Base-by-base conservation (phyloP, 2,329 filamentous ascomycete genomes). In the Grosmannia huntii region DNA sequence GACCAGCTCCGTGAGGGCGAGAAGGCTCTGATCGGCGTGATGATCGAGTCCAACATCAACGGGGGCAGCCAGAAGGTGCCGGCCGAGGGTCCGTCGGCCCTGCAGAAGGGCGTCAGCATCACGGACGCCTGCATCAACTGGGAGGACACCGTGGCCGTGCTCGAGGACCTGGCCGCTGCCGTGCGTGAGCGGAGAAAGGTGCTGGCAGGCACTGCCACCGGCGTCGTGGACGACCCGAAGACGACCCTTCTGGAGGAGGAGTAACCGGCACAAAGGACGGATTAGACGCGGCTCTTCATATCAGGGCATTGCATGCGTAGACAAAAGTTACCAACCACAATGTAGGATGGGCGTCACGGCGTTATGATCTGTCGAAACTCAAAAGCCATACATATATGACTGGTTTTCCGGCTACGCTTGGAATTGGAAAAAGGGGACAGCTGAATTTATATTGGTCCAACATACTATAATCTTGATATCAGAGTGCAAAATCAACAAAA, bases 41-140 rank as follows among this genome's bases (percentile, higher is more conserved):
- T 99, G 92, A 95, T 99, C 66, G 92, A 99, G 78, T 96, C 90
- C 68, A 92, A 97, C 75, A 92, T 97, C 78, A 84, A 92, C 72
- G 94, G 96, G 75, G 81, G 83, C 64, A 89, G 85, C 78, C 87
- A 90, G 69, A 96, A 96, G 77, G 89, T 95, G 1, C 90, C 90
- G 0, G 72, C 84, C 1, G 89, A 95, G 72, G 92, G 91, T 10
- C 87, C 87, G 9, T 71, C 83, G 1, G 87, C 73, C 9, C 79
- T 96, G 56, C 89, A 90, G 78, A 90, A 89, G 74, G 91, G 91
- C 65, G 87, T 96, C 67, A 92, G 87, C 72, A 96, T 96, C 73
- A 96, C 91, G 1, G 91, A 96, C 71, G 92, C 91, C 58, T 99
- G 92, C 76, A 96, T 99, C 69, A 78, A 88, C 77, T 96, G 92